Base-by-base conservation (phyloP, 139 green algal species). In the Deuterostichococcus epilithicus region DNA sequence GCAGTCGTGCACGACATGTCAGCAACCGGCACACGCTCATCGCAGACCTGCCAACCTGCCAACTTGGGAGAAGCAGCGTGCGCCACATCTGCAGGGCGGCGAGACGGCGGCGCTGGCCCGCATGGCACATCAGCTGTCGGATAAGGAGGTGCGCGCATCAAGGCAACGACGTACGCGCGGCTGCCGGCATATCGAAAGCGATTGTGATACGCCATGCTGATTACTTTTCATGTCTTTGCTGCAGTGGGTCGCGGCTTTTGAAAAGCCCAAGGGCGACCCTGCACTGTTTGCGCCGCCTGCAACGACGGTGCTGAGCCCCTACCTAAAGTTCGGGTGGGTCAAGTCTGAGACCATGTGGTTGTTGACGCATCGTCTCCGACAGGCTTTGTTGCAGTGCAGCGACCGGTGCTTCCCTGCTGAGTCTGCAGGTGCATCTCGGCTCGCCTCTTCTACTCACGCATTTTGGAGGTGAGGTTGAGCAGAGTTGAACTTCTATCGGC, bases 291-390 rank as follows among this genome's bases (percentile, higher is more conserved):
- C 20, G 3, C 65, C 33, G 28, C 65, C 30, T 23, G 65, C 65
- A 3, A 70, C 33, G 26, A 70, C 65, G 20, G 90, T 94, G 59
- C 90, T 98, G 35, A 94, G 86, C 33, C 94, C 94, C 20, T 94
- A 97, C 88, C 87, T 98, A 47, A 96, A 97, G 78, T 92, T 92
- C 76, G 89, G 89, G 20, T n/a, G n/a, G n/a, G n/a, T n/a, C n/a
- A n/a, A n/a, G n/a, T n/a, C n/a, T n/a, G n/a, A n/a, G n/a, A n/a
- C n/a, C n/a, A n/a, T n/a, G n/a, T n/a, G n/a, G n/a, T n/a, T n/a
- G n/a, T n/a, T n/a, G n/a, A n/a, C n/a, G n/a, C n/a, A n/a, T n/a
- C n/a, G n/a, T n/a, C n/a, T n/a, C n/a, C n/a, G n/a, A n/a, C n/a
- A n/a, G n/a, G n/a, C n/a, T n/a, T n/a, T n/a, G n/a, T n/a, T n/a